Base-by-base conservation (phyloP, 306 rosid species). In the Phaseolus lunatus region DNA sequence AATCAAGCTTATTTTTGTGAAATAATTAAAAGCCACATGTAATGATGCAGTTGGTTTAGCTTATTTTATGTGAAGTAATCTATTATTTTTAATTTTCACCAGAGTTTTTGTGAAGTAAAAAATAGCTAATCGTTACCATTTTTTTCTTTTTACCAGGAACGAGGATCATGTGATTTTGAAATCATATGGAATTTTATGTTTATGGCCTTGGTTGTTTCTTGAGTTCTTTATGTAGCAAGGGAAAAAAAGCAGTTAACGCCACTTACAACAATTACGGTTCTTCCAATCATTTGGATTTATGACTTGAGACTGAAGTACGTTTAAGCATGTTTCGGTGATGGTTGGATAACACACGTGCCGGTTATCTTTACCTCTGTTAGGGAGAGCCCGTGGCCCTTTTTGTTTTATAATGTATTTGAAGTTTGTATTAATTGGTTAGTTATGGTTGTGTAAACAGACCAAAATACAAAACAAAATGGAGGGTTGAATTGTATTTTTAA, bases 371-470 rank as follows among this genome's bases (percentile, higher is more conserved):
- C 79, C 67, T 39, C 72, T 80, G 76, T 72, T 45, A 67, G 77
- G 59, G 57, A 58, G 67, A 78, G 70, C 70, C 56, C 57, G 75
- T 50, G 76, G 83, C 76, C 47, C 37, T 52, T 80, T 82, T 78
- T 62, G 39, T n/a, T n/a, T n/a, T n/a, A n/a, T n/a, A n/a, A n/a
- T n/a, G n/a, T n/a, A n/a, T n/a, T n/a, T n/a, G n/a, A n/a, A n/a
- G n/a, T n/a, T 5, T 48, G 31, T 68, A 77, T 67, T 27, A 29
- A 7, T 54, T 9, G 13, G 43, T 53, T 66, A 27, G 15, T 41
- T 58, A n/a, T 78, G 39, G n/a, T n/a, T n/a, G n/a, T n/a, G n/a
- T n/a, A n/a, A n/a, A n/a, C n/a, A n/a, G n/a, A n/a, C n/a, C n/a
- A n/a, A n/a, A n/a, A n/a, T n/a, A n/a, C n/a, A n/a, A n/a, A n/a